A percentile compares a stretch with the other conserved stretches of the same genome.
Conservation (phyloP, 83 land plant species). For the Picea mariana region DNA sequence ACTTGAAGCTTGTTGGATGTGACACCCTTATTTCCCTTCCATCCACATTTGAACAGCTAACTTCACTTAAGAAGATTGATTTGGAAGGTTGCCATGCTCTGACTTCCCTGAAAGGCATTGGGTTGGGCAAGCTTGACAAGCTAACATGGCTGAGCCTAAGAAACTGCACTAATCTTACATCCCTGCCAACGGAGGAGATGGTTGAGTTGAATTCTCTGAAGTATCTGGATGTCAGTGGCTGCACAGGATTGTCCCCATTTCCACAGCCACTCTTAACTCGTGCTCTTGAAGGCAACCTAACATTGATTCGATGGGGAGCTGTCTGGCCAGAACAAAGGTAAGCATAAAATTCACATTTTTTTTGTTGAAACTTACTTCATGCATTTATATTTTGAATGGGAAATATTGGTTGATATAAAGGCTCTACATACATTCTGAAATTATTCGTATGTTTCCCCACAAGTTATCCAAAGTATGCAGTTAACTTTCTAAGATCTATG, state of each 20-base stretch:
- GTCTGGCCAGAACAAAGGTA: slow-evolving; percentile 19
- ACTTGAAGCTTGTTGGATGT: slow-evolving; percentile 19
- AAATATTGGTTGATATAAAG: no score
- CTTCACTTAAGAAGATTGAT: slow-evolving; percentile 22
- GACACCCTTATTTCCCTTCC: slow-evolving; percentile 15
- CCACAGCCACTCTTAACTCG: slow-evolving; percentile 20
- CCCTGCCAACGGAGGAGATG: slow-evolving; percentile 13
- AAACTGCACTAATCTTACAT: slow-evolving; percentile 18
- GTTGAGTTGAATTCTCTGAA: slow-evolving; percentile 16
- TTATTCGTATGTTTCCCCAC: no score
- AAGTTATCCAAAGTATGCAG: no score
- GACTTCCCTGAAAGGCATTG: slow-evolving; percentile 21
- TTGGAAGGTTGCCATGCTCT: slow-evolving; percentile 26
- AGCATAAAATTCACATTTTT: no score
- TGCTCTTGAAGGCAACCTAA: slow-evolving; percentile 20
- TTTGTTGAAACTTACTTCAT: no score
- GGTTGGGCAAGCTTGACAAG: slow-evolving; percentile 19
- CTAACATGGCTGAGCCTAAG: slow-evolving; percentile 25
- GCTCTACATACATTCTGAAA: no score
- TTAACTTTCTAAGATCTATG: no score
- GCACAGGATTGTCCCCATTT: slow-evolving; percentile 24
- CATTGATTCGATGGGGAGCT: slow-evolving; percentile 30
- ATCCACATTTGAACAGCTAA: slow-evolving; percentile 10
- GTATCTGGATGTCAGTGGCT: slow-evolving; percentile 34
- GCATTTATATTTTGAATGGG: no score